Percentiles rank a stretch among this genome's conserved stretches.
These are phyloP conservation scores for Paspalum notatum DNA, from an alignment of 176 grass and related monocot species.

Conservation along the genomic window DNA sequence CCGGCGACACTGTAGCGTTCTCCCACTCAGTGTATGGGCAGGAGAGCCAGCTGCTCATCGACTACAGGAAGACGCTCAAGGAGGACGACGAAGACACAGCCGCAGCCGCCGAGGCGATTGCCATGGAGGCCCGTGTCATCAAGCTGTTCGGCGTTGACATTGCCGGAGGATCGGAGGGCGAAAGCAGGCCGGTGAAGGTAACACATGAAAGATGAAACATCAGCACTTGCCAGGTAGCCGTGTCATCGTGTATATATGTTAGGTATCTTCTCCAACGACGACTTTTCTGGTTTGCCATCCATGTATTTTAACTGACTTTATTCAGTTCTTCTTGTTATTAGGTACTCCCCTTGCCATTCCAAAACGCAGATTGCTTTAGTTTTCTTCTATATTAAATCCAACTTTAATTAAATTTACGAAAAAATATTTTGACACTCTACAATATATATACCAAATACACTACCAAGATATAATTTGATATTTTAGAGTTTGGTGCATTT, in stretches of 20 bases:
- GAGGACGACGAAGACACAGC: too few relatives aligned
- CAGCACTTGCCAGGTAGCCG: background rate
- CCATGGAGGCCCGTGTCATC: too few relatives aligned
- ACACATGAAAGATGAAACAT: background rate
- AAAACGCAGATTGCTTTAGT: too few relatives aligned
- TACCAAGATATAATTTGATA: too few relatives aligned
- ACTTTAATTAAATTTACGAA: too few relatives aligned
- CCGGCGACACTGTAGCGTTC: constrained; percentile 80
- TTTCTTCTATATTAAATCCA: too few relatives aligned
- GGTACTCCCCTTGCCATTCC: background rate
- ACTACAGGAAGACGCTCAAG: constrained; percentile 58
- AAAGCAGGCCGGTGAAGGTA: constrained; percentile 15
- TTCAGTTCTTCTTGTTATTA: background rate
- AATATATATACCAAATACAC: too few relatives aligned
- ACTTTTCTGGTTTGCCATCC: background rate
- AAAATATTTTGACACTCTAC: too few relatives aligned
- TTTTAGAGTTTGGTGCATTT: too few relatives aligned
- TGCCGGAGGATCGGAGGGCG: constrained; percentile 21
- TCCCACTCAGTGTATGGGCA: constrained; percentile 47
- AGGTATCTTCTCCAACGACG: background rate
- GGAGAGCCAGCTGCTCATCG: constrained; percentile 74
- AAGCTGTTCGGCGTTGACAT: constrained; percentile 37
- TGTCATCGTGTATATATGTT: background rate
- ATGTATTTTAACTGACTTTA: constrained; percentile 1
- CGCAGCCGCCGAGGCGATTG: too few relatives aligned